Evolutionary conservation across 257 asterid genomes (phyloP).

Genomic region (Lycium barbarum): DNA sequence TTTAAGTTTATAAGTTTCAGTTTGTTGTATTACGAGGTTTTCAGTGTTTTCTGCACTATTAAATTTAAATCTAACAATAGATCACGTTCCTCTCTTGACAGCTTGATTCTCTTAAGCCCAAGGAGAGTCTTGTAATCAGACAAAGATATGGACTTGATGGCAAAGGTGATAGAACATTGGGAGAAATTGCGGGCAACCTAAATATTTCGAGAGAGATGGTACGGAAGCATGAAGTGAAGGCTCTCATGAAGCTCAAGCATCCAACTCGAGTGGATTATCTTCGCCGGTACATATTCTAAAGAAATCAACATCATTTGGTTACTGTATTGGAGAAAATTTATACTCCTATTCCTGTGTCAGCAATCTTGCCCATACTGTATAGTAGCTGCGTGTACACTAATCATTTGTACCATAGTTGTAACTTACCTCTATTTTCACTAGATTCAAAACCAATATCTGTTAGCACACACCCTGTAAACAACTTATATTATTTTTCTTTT

Average conservation of each 20-base stretch:
- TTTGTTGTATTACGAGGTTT: background rate
- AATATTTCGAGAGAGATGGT: constrained; percentile 97
- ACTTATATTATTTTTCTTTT: background rate
- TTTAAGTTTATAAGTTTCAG: background rate
- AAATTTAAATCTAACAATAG: background rate
- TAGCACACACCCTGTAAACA: constrained; percentile 16
- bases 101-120: constrained; percentile 98
- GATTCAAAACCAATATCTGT: background rate
- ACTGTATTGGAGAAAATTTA: constrained; percentile 3
- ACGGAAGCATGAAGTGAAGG: constrained; percentile 89
- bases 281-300: constrained; percentile 66
- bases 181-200: constrained; percentile 93
- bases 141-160: constrained; percentile 97
- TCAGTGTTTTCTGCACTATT: background rate
- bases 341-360: constrained; percentile 16
- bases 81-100: constrained; percentile 36
- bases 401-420: constrained; percentile 46
- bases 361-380: background rate
- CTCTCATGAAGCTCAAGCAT: constrained; percentile 97
- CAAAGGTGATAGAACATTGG: constrained; percentile 87
- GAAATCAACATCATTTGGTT: constrained; percentile 1
- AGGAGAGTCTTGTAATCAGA: constrained; percentile 93
- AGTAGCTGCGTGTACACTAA: constrained; percentile 30
- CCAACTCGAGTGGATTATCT: constrained; percentile 88
- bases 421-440: constrained; percentile 21